A percentile compares a stretch with the other conserved stretches of the same genome.
phyloP scores from a whole-genome alignment of 768 basidiomycete species.

The Mycena galopus region DNA sequence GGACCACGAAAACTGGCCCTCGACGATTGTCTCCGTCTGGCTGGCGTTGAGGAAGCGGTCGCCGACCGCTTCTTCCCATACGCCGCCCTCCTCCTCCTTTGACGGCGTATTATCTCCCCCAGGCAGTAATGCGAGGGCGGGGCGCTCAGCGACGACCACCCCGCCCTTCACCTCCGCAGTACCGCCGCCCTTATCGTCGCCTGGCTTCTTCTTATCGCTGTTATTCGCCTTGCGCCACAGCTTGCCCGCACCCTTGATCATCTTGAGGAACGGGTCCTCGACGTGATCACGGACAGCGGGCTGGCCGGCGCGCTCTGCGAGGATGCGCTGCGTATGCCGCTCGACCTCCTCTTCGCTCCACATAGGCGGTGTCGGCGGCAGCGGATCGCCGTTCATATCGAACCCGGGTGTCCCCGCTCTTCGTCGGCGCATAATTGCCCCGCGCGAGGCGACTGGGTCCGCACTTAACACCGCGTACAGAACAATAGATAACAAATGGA shows the following conservation, averaged over 20 bases:
- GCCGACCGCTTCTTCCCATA: conserved; percentile 46
- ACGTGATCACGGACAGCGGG: conserved; percentile 37
- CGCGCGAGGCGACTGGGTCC: conserved; percentile 58
- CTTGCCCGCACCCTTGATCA: conserved; percentile 64
- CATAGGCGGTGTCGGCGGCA: conserved; percentile 44
- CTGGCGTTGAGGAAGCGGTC: conserved; percentile 40
- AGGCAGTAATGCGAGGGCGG: conserved; percentile 35
- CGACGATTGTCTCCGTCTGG: conserved; percentile 35
- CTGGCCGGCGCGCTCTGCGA: conserved; percentile 19
- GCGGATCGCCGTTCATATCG: conserved; percentile 37
- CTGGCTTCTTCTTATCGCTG: conserved; percentile 46
- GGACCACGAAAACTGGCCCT: conserved; percentile 34
- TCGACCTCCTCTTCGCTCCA: conserved; percentile 58
- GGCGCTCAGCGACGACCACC: conserved; percentile 34
- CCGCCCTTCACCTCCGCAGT: conserved; percentile 13
- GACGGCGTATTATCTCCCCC: conserved; percentile 23
- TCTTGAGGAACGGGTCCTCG: conserved; percentile 64
- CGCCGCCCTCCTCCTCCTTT: conserved; percentile 41
- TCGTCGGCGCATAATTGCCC: conserved; percentile 54
- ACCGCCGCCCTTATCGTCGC: conserved; percentile 15
- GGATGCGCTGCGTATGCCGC: conserved; percentile 46
- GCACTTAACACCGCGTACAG: background rate
- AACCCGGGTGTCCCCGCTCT: conserved; percentile 38
- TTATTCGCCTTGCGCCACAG: conserved; percentile 65
- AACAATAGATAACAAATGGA: background rate